Base-by-base conservation (phyloP, 768 basidiomycete genomes). In the Tephrocybe sp. region DNA sequence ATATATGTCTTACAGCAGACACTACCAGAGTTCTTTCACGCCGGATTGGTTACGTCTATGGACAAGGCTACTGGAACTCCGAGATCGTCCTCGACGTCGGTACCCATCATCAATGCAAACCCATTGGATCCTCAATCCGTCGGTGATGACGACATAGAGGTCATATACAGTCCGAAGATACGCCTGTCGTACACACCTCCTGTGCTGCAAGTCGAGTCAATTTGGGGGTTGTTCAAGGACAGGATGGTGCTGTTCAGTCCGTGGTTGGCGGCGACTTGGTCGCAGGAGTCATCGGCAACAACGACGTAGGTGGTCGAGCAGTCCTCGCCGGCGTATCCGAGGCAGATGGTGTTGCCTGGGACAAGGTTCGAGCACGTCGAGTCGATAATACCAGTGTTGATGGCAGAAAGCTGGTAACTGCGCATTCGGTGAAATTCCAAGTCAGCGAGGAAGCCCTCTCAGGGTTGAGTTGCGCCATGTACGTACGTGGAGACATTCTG, bases 351-450 rank as follows among this genome's bases (percentile, higher is more conserved):
- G 21, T 66, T 53, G 41, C 76, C 78, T 3, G 77, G 68, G 5
- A 53, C 29, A 47, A 91, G 78, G 66, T 91, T 87, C 55, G 64
- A 56, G 70, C 90, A 91, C 15, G 41, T 39, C 1, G 62, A 24
- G 57, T 87, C 67, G 62, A 89, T 78, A 42, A 57, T 54, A 42
- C 54, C 66, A 0, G 68, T 47, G 70, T 91, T 90, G 53, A 82
- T 69, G 36, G 75, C 72, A 3, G 84, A 81, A 45, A 91, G 80
- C 66, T 91, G 89, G 71, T 83, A 91, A 11, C 88, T 91, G 24
- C 19, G 12, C 47, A 21, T 38, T 15, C 43, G 49, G n/a, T 15
- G 16, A 23, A 29, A 52, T 23, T 23, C n/a, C 18, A 44, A 37
- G 27, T 54, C 23, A 56, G 29, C 22, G 16, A 4, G 25, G 31